Evolutionary conservation across 2,329 filamentous ascomycete species (phyloP).

Genomic region (Penicillium nordicum): DNA sequence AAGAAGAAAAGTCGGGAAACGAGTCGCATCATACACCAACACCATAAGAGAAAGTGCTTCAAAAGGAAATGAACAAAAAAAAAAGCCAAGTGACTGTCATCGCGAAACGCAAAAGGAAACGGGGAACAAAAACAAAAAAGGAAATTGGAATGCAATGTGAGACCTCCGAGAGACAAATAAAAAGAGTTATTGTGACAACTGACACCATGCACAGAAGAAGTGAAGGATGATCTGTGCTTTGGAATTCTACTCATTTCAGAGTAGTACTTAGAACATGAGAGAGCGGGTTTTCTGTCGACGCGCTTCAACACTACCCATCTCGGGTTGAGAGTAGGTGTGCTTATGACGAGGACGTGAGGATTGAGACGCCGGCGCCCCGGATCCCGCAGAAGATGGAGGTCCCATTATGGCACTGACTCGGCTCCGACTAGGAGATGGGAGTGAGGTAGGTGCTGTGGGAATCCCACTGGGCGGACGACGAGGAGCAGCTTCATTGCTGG

Average conservation of each 20-base stretch:
- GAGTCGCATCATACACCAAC: constrained; percentile 21
- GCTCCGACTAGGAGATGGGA: constrained; percentile 23
- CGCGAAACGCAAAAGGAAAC: constrained; percentile 2
- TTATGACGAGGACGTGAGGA: constrained; percentile 37
- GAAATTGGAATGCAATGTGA: constrained; percentile 2
- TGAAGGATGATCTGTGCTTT: constrained; percentile 13
- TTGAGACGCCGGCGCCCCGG: constrained; percentile 30
- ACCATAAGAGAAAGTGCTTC: constrained; percentile 8
- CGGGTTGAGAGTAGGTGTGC: constrained; percentile 41
- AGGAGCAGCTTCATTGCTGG: constrained; percentile 30
- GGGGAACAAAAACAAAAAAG: not conserved
- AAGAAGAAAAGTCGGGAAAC: not conserved
- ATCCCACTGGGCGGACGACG: constrained; percentile 21
- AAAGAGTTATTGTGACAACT: constrained; percentile 25
- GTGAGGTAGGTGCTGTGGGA: constrained; percentile 15
- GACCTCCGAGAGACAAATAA: constrained; percentile 15
- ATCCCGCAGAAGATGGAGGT: constrained; percentile 23
- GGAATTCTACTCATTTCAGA: constrained; percentile 4
- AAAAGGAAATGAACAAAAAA: not conserved
- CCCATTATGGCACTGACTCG: constrained; percentile 21
- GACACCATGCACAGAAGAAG: constrained; percentile 26
- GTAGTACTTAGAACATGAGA: constrained; percentile 36
- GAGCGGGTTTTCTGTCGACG: constrained; percentile 43
- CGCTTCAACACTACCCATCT: constrained; percentile 34
- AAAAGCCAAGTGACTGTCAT: constrained; percentile 8